Evolutionary conservation across 1,284 basidiomycete species (phyloP), one percentile per base, ranked within the genome.

Genomic region (Rhodotorula mucilaginosa): DNA sequence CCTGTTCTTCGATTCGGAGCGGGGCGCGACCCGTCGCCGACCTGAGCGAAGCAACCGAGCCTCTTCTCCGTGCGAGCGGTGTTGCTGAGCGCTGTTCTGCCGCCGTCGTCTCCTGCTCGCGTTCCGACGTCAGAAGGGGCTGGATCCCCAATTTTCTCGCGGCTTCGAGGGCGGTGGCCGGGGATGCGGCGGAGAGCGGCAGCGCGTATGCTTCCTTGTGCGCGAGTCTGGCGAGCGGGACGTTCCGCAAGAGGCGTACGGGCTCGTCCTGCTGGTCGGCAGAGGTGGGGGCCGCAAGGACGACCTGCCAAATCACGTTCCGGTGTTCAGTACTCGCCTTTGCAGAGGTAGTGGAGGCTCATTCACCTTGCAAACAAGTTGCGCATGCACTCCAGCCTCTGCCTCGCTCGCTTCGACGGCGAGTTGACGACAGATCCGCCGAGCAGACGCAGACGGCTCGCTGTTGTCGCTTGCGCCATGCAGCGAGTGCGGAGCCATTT

Each of bases 361-460:
- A 2, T 0, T 44, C 31, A 71, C 69, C 52, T 60, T 58, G 67
- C 72, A 71, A 39, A 69, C 65, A 5, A 71, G 46, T 5, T 10
- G 47, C 0, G 54, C 57, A 0, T 6, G 10, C 10, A 71, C 52
- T 1, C 69, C 72, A 3, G 31, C 44, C 8, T 31, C 34, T 13
- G 57, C n/a, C 23, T 69, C 67, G 7, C 15, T 5, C 3, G 72
- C 63, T 10, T 70, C 56, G 19, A 73, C 72, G 18, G 61, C 61
- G 26, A 74, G 64, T 8, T 61, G 58, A 1, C 67, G 63, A 21
- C 58, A 58, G 51, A 69, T 34, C 10, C 71, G 60, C 5, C 29
- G 49, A 29, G 70, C 49, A 7, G 66, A 34, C 18, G 51, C 23
- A 5, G 59, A 60, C 12, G 65, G 61, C n/a, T 64, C 44, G 62